Evolutionary conservation across 2,329 filamentous ascomycete species (phyloP).

Genomic region (Cyclaneusma minus): DNA sequence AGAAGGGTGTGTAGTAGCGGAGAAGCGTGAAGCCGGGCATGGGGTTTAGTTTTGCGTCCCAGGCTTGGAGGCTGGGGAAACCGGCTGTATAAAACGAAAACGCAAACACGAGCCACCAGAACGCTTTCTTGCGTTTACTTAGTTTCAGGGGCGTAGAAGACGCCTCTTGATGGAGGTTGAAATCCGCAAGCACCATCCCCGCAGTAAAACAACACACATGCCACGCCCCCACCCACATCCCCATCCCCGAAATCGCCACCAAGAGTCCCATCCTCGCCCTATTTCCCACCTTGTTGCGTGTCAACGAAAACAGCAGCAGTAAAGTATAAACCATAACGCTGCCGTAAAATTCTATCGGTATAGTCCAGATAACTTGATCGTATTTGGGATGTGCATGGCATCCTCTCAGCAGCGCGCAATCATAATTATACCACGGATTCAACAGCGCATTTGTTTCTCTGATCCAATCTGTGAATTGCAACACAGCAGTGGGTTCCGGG

Average conservation of each 20-base stretch:
- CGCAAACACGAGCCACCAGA: constrained; percentile 6
- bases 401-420: constrained; percentile 7
- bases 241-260: constrained; percentile 4
- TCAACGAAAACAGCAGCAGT: constrained; percentile 6
- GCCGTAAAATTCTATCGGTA: constrained; percentile 29
- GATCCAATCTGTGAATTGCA: constrained; percentile 11
- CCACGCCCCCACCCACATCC: constrained; percentile 10
- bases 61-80: constrained; percentile 7
- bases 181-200: constrained; percentile 12
- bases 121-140: constrained; percentile 1
- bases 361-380: constrained; percentile 31
- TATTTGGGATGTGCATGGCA: constrained; percentile 16
- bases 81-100: constrained; percentile 11
- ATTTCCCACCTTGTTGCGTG: constrained; percentile 8
- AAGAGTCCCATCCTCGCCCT: constrained; percentile 7
- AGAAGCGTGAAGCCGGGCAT: constrained; percentile 11
- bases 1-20: constrained; percentile 6
- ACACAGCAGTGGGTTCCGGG: constrained; percentile 6
- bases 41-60: constrained; percentile 6
- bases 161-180: constrained; percentile 10
- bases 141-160: not conserved
- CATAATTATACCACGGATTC: constrained; percentile 10
- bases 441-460: constrained; percentile 9
- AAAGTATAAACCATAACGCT: constrained; percentile 20
- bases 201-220: constrained; percentile 12